These are phyloP conservation scores for Flaveria robusta DNA, from an alignment of 129 eudicot genomes.

Conservation along the genomic window DNA sequence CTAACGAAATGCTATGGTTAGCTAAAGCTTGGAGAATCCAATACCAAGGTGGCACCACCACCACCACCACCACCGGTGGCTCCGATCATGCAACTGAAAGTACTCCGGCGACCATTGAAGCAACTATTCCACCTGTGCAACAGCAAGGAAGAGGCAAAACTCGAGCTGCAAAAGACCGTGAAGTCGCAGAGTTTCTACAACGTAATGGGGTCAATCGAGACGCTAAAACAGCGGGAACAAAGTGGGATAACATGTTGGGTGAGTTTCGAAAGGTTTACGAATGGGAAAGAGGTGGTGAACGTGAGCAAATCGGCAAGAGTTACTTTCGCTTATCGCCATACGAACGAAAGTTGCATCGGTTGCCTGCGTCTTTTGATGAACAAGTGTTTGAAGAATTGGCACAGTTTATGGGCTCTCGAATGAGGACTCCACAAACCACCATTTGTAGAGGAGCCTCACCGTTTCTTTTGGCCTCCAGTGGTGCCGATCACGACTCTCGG, in stretches of 20 bases:
- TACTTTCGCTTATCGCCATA: slow-evolving; percentile 67
- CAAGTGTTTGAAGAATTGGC: slow-evolving; percentile 76
- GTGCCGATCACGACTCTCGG: slow-evolving; percentile 44
- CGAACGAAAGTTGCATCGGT: slow-evolving; percentile 59
- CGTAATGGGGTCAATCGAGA: slow-evolving; percentile 70
- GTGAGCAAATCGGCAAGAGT: slow-evolving; percentile 72
- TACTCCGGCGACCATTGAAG: neutral
- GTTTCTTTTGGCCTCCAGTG: slow-evolving; percentile 13
- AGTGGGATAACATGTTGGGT: slow-evolving; percentile 92
- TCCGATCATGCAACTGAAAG: neutral
- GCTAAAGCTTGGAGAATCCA: slow-evolving; percentile 79
- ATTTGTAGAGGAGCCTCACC: slow-evolving; percentile 27
- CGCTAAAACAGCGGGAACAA: slow-evolving; percentile 79
- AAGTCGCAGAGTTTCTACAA: slow-evolving; percentile 65
- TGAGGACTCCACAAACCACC: slow-evolving; percentile 45
- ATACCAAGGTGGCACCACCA: slow-evolving; percentile 49
- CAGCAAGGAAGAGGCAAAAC: slow-evolving; percentile 61
- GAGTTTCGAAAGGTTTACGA: slow-evolving; percentile 76
- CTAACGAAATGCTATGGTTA: slow-evolving; percentile 71
- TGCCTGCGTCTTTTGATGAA: slow-evolving; percentile 85
- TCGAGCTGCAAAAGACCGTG: slow-evolving; percentile 70
- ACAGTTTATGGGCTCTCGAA: slow-evolving; percentile 73
- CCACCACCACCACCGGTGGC: neutral
- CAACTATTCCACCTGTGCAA: neutral
- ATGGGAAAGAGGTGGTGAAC: slow-evolving; percentile 76